A percentile compares a stretch with the other conserved stretches of the same genome.
These are phyloP conservation scores for Coprinopsis cinerea DNA, from an alignment of 768 basidiomycete genomes.

Conservation along the genomic window DNA sequence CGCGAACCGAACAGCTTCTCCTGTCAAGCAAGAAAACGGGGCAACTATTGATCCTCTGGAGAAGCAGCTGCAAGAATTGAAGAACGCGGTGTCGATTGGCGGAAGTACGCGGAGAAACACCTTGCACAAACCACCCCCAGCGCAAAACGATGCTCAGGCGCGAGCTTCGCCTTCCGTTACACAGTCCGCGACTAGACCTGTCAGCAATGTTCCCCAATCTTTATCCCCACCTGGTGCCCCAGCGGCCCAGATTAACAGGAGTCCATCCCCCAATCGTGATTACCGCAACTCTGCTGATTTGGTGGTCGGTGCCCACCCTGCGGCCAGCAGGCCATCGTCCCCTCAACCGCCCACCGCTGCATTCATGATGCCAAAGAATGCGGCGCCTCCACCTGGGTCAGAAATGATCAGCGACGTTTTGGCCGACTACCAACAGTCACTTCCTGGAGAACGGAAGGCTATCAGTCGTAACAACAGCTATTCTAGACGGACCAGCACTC, in stretches of 20 bases:
- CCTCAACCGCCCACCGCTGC: constrained; percentile 70
- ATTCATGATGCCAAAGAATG: constrained; percentile 61
- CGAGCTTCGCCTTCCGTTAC: neutral
- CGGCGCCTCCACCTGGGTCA: constrained; percentile 33
- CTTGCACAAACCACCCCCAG: constrained; percentile 24
- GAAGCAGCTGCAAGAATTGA: constrained; percentile 58
- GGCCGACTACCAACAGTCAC: constrained; percentile 70
- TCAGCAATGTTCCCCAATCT: constrained; percentile 22
- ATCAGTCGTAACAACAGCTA: constrained; percentile 51
- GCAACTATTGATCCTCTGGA: constrained; percentile 55
- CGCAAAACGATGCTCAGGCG: constrained; percentile 12
- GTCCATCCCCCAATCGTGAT: constrained; percentile 42
- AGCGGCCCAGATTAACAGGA: constrained; percentile 17
- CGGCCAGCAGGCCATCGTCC: constrained; percentile 64
- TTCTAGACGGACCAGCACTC: constrained; percentile 30
- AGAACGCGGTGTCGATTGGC: constrained; percentile 38
- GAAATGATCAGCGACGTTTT: constrained; percentile 72
- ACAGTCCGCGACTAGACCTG: constrained; percentile 2
- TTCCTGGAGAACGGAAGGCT: constrained; percentile 78
- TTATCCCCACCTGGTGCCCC: constrained; percentile 31
- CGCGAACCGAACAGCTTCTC: constrained; percentile 3
- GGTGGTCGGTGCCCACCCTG: constrained; percentile 75
- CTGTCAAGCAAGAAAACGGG: constrained; percentile 22
- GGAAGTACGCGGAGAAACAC: constrained; percentile 45
- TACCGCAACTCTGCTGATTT: constrained; percentile 72